phyloP scores from a whole-genome alignment of 257 asterid genomes.

The Lantana camara region DNA sequence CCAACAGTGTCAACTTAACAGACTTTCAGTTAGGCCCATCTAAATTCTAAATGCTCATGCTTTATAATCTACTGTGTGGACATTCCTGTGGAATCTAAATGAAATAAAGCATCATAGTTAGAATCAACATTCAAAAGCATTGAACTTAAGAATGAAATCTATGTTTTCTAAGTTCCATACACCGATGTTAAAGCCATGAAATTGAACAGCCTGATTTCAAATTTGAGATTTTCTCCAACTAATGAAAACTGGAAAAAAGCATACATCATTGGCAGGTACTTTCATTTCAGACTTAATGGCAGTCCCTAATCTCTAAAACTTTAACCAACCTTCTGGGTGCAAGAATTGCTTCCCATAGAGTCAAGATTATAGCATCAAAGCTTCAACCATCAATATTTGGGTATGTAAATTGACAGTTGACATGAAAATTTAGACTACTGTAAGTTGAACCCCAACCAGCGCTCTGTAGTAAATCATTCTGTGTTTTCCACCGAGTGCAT shows the following conservation, averaged over 20 bases:
- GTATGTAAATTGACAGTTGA: neutral
- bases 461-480: neutral
- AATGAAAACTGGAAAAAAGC: conserved; percentile 4
- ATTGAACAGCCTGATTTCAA: neutral
- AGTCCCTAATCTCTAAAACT: neutral
- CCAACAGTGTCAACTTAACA: neutral
- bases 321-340: neutral
- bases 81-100: too few species aligned
- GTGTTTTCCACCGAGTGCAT: neutral
- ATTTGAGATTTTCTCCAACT: neutral
- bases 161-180: neutral
- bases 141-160: neutral
- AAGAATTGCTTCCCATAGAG: neutral
- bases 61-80: neutral
- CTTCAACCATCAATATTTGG: neutral
- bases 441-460: neutral
- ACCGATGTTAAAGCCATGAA: neutral
- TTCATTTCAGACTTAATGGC: neutral
- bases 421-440: neutral
- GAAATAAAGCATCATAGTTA: neutral
- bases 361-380: neutral
- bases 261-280: neutral
- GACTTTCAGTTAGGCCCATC: conserved; percentile 4
- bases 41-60: neutral
- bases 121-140: neutral